Evolutionary conservation across 2,329 filamentous ascomycete species (phyloP), one percentile per base, ranked within the genome.

Genomic region (Talaromyces sp.): DNA sequence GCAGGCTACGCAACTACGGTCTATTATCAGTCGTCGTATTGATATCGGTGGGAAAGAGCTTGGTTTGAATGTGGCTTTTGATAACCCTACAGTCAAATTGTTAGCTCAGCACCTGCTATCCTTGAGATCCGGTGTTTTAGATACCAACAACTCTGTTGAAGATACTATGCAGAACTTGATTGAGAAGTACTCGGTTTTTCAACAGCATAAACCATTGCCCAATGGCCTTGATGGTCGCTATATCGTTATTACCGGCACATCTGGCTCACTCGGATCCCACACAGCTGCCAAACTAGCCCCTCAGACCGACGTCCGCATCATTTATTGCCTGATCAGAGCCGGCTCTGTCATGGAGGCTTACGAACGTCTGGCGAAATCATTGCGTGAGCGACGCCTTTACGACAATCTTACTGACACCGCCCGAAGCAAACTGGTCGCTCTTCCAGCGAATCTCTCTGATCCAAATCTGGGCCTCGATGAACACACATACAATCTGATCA

Each of bases 211-310:
- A 6, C 71, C 75, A 8, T 39, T 59, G 22, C 61, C 69, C 1
- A 69, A 68, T 59, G 63, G 62, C 31, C 62, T 69, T 3, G 58
- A 61, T 13, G 70, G 72, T 4, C 68, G 65, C 65, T 73, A 73
- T 47, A 68, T 77, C 73, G 74, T 87, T 1, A 73, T 90, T 3
- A 90, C 88, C 0, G 89, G 89, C 1, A 83, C 84, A 0, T 90
- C 89, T 0, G 89, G 89, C 0, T 88, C 87, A 1, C 79, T 90
- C 0, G 89, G 89, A 1, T 81, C 85, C 0, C 87, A 89, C 68
- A 77, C 89, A 1, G 79, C 87, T 1, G 72, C 81, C 35, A 73
- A 80, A 24, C 76, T 87, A 3, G 69, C 75, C 1, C 37, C 41
- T 2, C 67, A 73, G 16, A 4, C 69, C 0, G 69, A 71, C 1